Percentiles rank a stretch among this genome's conserved stretches.
These are phyloP conservation scores for Hypoxylon sp. DNA, from an alignment of 2,329 filamentous ascomycete genomes.

Conservation along the genomic window DNA sequence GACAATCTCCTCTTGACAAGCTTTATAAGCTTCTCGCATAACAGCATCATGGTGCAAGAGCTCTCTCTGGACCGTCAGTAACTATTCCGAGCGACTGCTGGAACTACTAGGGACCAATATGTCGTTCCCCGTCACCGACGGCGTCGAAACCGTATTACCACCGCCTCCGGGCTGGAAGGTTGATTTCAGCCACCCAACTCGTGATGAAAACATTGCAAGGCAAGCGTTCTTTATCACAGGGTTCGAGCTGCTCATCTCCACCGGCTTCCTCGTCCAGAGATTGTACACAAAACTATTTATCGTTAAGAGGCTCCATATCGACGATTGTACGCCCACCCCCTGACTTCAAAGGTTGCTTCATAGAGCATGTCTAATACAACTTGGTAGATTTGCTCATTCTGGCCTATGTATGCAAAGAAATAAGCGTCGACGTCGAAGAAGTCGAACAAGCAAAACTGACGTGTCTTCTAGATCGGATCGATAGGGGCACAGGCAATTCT, in stretches of 20 bases:
- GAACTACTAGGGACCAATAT: not conserved
- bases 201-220: not conserved
- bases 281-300: conserved; percentile 21
- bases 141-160: conserved; percentile 15
- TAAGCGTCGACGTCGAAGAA: not conserved
- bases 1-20: not conserved
- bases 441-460: too few relatives aligned
- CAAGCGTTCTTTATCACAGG: conserved; percentile 4
- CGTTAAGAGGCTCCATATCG: conserved; percentile 7
- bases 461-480: not conserved
- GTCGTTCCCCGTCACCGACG: conserved; percentile 15
- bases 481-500: conserved; percentile 11
- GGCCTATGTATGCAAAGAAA: conserved; percentile 1
- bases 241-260: conserved; percentile 11
- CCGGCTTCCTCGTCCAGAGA: conserved; percentile 12
- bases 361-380: not conserved
- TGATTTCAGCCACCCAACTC: conserved; percentile 15
- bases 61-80: not conserved
- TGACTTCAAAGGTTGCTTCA: not conserved
- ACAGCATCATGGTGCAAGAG: not conserved
- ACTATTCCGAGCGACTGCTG: not conserved
- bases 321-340: conserved; percentile 19
- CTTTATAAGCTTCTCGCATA: not conserved
- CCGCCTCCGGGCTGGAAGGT: conserved; percentile 20
- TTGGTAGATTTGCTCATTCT: not conserved